Conservation (phyloP, 1,284 basidiomycete genomes). For the Leccinum subspadiceum region DNA sequence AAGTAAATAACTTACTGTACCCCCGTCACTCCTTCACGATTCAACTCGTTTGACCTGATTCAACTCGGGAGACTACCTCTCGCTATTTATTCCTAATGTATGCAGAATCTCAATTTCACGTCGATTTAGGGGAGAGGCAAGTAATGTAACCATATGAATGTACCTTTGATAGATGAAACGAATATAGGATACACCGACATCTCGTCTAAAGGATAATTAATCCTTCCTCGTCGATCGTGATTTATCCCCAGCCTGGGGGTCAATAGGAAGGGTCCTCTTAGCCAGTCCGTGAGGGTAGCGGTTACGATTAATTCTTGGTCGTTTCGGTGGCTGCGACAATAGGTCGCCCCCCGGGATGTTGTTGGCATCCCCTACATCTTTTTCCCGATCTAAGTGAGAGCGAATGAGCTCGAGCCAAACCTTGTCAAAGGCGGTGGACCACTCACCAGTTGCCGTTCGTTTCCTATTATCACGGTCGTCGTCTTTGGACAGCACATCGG, state of each 20-base stretch:
- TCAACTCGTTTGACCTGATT: slow-evolving; percentile 38
- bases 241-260: slow-evolving; percentile 57
- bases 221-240: slow-evolving; percentile 50
- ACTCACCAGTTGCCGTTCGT: slow-evolving; percentile 63
- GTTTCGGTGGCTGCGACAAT: slow-evolving; percentile 38
- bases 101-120: slow-evolving; percentile 9
- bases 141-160: slow-evolving; percentile 24
- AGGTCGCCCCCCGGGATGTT: slow-evolving; percentile 20
- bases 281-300: slow-evolving; percentile 50
- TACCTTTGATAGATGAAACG: slow-evolving; percentile 11
- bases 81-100: slow-evolving; percentile 24
- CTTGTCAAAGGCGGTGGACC: background rate
- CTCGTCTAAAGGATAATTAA: slow-evolving; percentile 22
- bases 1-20: slow-evolving; percentile 33
- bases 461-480: slow-evolving; percentile 70
- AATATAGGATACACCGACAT: slow-evolving; percentile 11
- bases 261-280: slow-evolving; percentile 58
- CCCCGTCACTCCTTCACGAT: slow-evolving; percentile 23
- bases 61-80: slow-evolving; percentile 33
- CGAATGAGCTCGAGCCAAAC: background rate
- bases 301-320: slow-evolving; percentile 46
- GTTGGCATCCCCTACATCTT: slow-evolving; percentile 31
- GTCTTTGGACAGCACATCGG: slow-evolving; percentile 42
- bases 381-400: slow-evolving; percentile 34
- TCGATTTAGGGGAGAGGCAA: slow-evolving; percentile 15